Evolutionary conservation across 257 asterid species (phyloP), one percentile per base, ranked within the genome.

Genomic region (Hygrophila difformis): DNA sequence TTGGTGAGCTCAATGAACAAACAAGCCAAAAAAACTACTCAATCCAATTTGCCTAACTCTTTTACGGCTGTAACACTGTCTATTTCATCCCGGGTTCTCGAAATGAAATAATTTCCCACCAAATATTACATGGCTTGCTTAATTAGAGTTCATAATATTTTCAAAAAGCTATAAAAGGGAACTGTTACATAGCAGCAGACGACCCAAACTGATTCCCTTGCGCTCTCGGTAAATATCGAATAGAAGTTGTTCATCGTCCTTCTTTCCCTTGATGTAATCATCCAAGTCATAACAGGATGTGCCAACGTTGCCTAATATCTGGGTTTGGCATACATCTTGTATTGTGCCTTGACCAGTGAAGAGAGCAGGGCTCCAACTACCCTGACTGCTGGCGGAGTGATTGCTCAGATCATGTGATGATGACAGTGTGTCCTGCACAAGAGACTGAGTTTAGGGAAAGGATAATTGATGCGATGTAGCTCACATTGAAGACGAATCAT

Each of bases 381-480:
- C 83, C 2, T 46, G 62, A 43, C 79, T 75, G 67, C 83, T 68
- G 44, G 49, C 12, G 35, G 76, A 61, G 56, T 52, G 51, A 47
- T 56, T 37, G 23, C 58, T 21, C 0, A 44, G n/a, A n/a, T n/a
- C n/a, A 57, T 20, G 39, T 21, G 16, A 34, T 2, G 5, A 20
- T n/a, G n/a, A n/a, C n/a, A n/a, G n/a, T n/a, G n/a, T 39, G 9
- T 56, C 76, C 79, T 72, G 39, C 7, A 20, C 6, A 28, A 26
- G 31, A 26, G 4, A 26, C 31, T 26, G 31, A 26, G 4, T n/a
- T n/a, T n/a, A n/a, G n/a, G n/a, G n/a, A n/a, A n/a, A n/a, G n/a
- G n/a, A n/a, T n/a, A n/a, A n/a, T n/a, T n/a, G n/a, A n/a, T n/a
- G n/a, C n/a, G n/a, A n/a, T n/a, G n/a, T n/a, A n/a, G n/a, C n/a